A percentile compares a stretch with the other conserved stretches of the same genome.
Evolutionary conservation across 345 rosid genomes (phyloP).

Genomic region (Populus deltoides): DNA sequence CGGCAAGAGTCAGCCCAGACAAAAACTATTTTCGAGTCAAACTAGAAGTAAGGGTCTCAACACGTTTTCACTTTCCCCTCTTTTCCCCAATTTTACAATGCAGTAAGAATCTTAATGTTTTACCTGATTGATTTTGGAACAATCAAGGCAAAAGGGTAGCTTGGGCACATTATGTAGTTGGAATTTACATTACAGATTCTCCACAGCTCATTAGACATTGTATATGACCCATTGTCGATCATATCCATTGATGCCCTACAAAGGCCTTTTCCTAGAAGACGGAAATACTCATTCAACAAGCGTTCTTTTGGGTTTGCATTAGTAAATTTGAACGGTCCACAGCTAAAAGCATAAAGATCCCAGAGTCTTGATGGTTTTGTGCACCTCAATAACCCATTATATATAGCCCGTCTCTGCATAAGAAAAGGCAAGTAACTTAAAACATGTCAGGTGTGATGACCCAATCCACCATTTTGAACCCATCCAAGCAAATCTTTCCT

Average conservation of each 20-base stretch:
- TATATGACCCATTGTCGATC: slow-evolving; percentile 65
- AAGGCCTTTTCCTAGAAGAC: slow-evolving; percentile 71
- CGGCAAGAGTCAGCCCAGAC: not conserved
- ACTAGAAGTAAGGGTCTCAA: slow-evolving; percentile 6
- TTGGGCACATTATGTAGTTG: slow-evolving; percentile 67
- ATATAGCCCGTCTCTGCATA: slow-evolving; percentile 66
- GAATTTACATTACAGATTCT: slow-evolving; percentile 74
- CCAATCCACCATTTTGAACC: not conserved
- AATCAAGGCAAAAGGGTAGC: slow-evolving; percentile 87
- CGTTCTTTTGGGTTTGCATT: slow-evolving; percentile 77
- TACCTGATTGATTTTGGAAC: slow-evolving; percentile 82
- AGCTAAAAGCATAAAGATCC: slow-evolving; percentile 84
- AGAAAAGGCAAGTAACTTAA: not conserved
- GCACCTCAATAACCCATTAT: slow-evolving; percentile 58
- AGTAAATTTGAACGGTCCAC: slow-evolving; percentile 66
- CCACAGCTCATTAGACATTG: slow-evolving; percentile 77
- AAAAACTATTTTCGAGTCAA: not conserved
- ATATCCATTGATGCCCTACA: slow-evolving; percentile 56
- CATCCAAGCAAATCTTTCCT: not conserved
- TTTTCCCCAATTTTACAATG: not conserved
- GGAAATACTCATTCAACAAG: slow-evolving; percentile 85
- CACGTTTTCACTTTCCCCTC: not conserved
- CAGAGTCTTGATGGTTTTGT: slow-evolving; percentile 64
- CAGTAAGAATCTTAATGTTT: slow-evolving; percentile 22
- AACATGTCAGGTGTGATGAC: not conserved